phyloP scores from a whole-genome alignment of 176 grass and related monocot species.

The Aegilops tauschii region DNA sequence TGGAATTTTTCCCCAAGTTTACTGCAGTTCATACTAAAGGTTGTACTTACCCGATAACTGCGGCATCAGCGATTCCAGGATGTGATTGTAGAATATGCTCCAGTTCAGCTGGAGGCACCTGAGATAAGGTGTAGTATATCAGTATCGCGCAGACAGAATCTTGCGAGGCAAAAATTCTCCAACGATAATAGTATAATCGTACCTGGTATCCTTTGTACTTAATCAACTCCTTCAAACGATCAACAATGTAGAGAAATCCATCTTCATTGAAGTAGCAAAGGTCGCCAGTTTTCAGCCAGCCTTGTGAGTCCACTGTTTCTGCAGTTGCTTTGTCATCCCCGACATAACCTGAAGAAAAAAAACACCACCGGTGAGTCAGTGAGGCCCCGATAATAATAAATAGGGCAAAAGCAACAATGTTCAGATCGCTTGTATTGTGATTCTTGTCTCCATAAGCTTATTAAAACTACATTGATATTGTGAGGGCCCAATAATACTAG shows the following conservation, averaged over 20 bases:
- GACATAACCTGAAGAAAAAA: slow-evolving; percentile 52
- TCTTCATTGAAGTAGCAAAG: slow-evolving; percentile 74
- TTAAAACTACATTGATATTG: neutral
- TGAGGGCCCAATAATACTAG: too few relatives aligned
- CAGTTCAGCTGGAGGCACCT: slow-evolving; percentile 73
- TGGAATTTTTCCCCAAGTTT: neutral
- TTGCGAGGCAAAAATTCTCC: neutral
- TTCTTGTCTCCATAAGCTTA: neutral
- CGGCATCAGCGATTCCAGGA: slow-evolving; percentile 54
- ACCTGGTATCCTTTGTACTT: slow-evolving; percentile 86
- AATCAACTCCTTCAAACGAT: slow-evolving; percentile 77
- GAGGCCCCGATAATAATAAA: neutral
- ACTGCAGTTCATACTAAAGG: neutral
- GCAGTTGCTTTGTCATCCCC: slow-evolving; percentile 50
- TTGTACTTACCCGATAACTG: slow-evolving; percentile 59
- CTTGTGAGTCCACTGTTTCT: slow-evolving; percentile 44
- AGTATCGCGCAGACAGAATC: slow-evolving; percentile 3
- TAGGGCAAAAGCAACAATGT: neutral
- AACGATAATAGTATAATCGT: neutral
- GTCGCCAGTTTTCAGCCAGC: slow-evolving; percentile 74
- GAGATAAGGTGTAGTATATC: neutral
- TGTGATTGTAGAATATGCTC: slow-evolving; percentile 61
- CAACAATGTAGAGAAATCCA: slow-evolving; percentile 63
- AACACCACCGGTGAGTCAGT: neutral
- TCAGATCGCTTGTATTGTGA: neutral